Evolutionary conservation across 345 rosid genomes (phyloP).

Genomic region (sweet orange (Citrus sinensis)): DNA sequence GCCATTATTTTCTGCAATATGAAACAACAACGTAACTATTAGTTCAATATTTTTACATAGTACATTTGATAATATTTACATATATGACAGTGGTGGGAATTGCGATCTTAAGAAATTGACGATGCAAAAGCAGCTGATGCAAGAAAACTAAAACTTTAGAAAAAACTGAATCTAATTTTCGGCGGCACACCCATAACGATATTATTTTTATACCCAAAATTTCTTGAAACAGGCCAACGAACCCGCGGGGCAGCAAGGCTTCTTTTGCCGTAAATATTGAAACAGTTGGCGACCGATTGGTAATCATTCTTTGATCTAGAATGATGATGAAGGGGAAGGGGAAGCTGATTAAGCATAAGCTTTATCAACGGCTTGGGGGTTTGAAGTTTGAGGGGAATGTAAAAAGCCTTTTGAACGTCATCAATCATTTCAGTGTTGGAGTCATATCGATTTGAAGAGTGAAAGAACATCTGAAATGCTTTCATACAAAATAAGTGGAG

Average conservation of each 20-base stretch:
- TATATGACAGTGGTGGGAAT: no score
- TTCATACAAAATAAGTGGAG: constrained; percentile 41
- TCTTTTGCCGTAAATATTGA: neutral
- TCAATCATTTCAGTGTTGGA: constrained; percentile 32
- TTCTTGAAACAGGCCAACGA: neutral
- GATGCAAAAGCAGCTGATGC: no score
- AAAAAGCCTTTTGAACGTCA: constrained; percentile 54
- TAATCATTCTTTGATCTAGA: neutral
- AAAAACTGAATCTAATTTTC: constrained; percentile 13
- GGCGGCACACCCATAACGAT: neutral
- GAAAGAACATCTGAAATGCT: constrained; percentile 47
- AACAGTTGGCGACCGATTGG: neutral
- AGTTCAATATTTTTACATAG: no score
- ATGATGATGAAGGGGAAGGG: neutral
- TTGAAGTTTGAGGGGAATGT: constrained; percentile 30
- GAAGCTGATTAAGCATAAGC: no score
- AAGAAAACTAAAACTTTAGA: neutral
- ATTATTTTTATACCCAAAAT: neutral
- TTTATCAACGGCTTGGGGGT: neutral
- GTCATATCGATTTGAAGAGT: constrained; percentile 43
- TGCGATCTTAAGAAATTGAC: no score
- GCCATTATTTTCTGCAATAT: no score
- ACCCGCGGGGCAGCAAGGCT: neutral
- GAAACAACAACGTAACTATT: no score
- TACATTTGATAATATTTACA: no score